phyloP scores from a whole-genome alignment of 108 stramenopile species.

The Cyclostephanos invisitatus region DNA sequence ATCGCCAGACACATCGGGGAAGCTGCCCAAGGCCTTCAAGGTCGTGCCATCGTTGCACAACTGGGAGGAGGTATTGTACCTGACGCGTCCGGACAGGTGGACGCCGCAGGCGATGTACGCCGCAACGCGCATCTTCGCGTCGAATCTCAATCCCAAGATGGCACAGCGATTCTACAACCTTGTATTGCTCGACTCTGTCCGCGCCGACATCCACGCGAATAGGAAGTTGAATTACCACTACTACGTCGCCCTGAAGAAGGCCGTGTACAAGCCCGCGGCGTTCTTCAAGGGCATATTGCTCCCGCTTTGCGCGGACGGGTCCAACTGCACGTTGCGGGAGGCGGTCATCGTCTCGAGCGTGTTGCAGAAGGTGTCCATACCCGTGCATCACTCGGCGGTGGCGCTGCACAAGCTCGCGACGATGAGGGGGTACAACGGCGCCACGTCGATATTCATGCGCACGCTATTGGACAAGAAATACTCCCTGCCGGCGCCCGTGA shows the following conservation, averaged over 20 bases:
- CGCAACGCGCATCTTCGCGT: constrained; percentile 96
- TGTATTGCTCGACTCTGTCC: constrained; percentile 93
- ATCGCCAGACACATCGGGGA: no score
- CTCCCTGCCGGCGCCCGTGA: constrained; percentile 93
- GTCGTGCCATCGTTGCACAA: constrained; percentile 94
- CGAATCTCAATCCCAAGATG: constrained; percentile 96
- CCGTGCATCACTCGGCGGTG: constrained; percentile 96
- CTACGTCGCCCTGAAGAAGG: constrained; percentile 92
- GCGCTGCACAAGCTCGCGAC: constrained; percentile 95
- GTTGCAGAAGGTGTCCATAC: constrained; percentile 91
- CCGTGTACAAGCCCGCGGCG: constrained; percentile 97
- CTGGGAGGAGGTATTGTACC: constrained; percentile 98
- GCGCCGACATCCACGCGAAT: constrained; percentile 90
- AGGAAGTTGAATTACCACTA: constrained; percentile 99
- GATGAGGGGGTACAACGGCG: constrained; percentile 91
- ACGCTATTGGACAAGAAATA: constrained; percentile 98
- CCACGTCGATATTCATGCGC: constrained; percentile 88
- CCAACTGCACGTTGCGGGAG: constrained; percentile 93
- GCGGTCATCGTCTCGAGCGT: constrained; percentile 96
- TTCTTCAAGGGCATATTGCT: constrained; percentile 99
- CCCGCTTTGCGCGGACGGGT: constrained; percentile 80
- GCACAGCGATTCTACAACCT: constrained; percentile 97
- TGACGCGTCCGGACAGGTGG: constrained; percentile 97
- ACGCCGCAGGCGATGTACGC: constrained; percentile 96
- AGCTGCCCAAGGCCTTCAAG: constrained; percentile 99